These are phyloP conservation scores for Cynanchum wilfordii DNA, from an alignment of 257 asterid genomes.

Conservation along the genomic window DNA sequence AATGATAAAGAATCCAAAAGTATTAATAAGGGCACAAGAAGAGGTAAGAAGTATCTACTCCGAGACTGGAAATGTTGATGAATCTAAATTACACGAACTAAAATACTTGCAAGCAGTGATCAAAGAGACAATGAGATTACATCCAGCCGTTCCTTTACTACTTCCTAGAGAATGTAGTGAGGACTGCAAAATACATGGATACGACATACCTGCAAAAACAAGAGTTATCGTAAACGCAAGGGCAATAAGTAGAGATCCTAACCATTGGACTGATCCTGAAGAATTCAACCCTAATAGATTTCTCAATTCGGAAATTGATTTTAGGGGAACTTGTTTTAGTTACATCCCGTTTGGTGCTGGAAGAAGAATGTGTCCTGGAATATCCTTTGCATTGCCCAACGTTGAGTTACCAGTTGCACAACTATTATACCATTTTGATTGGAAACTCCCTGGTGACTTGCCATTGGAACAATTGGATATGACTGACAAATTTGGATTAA, in stretches of 20 bases:
- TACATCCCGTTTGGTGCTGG: constrained; percentile 4
- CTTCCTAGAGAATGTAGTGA: neutral
- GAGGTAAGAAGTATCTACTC: neutral
- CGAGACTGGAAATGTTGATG: neutral
- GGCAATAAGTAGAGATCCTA: neutral
- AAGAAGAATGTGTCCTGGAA: constrained; percentile 3
- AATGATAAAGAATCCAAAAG: neutral
- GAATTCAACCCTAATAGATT: neutral
- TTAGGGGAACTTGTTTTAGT: neutral
- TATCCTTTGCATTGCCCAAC: neutral
- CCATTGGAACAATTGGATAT: neutral
- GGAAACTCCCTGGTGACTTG: neutral
- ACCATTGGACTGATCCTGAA: neutral
- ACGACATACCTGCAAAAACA: neutral
- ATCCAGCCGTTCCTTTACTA: constrained; percentile 2
- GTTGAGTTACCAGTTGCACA: neutral
- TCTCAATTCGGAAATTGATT: neutral
- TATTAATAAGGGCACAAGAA: neutral
- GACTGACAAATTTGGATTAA: neutral
- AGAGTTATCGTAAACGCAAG: neutral
- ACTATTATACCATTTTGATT: neutral
- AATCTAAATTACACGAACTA: neutral
- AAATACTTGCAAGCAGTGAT: neutral
- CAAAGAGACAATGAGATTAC: constrained; percentile 1
- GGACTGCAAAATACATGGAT: neutral